These are phyloP conservation scores for Suillus tomentosus DNA, from an alignment of 768 basidiomycete genomes.

Conservation along the genomic window DNA sequence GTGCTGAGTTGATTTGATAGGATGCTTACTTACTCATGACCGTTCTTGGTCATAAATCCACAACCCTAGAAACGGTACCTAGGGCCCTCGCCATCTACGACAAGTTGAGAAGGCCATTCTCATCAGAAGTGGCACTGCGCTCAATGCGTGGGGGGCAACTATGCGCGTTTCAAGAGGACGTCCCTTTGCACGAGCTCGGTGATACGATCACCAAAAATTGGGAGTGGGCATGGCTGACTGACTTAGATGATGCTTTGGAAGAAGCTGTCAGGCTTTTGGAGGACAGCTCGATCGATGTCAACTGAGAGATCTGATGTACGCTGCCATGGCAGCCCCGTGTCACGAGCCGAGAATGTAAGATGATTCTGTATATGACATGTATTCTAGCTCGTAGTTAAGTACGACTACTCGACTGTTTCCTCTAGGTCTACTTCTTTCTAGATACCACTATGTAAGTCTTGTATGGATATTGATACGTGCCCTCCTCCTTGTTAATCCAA, in stretches of 20 bases:
- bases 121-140: slow-evolving; percentile 36
- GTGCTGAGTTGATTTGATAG: slow-evolving; percentile 19
- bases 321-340: background rate
- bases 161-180: slow-evolving; percentile 19
- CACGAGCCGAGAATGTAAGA: background rate
- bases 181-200: slow-evolving; percentile 42
- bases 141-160: slow-evolving; percentile 23
- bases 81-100: slow-evolving; percentile 51
- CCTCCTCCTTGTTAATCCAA: slow-evolving; percentile 76
- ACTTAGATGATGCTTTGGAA: slow-evolving; percentile 22
- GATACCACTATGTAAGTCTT: slow-evolving; percentile 60
- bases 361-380: background rate
- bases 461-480: slow-evolving; percentile 83
- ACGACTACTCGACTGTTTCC: background rate
- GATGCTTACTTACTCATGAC: slow-evolving; percentile 40
- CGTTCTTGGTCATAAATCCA: slow-evolving; percentile 45
- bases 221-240: slow-evolving; percentile 50
- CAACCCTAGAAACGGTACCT: slow-evolving; percentile 35
- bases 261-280: slow-evolving; percentile 24
- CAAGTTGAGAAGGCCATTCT: slow-evolving; percentile 48
- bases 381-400: background rate
- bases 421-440: slow-evolving; percentile 39
- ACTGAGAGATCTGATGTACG: background rate
- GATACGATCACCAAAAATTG: slow-evolving; percentile 49
- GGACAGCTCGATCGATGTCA: background rate